Evolutionary conservation across 1,284 basidiomycete species (phyloP), one percentile per base, ranked within the genome.

Genomic region (Farysia itapuensis): DNA sequence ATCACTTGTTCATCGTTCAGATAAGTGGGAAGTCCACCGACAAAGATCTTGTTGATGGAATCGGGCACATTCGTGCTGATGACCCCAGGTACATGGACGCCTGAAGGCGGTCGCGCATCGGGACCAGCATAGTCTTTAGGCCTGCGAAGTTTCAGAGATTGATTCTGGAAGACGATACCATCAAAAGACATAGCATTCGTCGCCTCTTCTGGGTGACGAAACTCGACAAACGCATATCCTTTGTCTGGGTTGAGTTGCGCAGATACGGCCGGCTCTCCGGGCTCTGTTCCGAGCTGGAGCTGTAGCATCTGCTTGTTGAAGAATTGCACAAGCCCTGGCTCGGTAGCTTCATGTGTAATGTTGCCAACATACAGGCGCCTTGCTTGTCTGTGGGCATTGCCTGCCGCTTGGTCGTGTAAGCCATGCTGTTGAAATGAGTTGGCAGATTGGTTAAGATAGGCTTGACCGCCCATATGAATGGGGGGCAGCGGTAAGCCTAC

Each of bases 241-340:
- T 96, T 97, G 78, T 97, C 95, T 67, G 90, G 89, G 76, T 96
- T 96, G 80, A 95, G 88, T 72, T 95, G 90, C 1, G 94, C 91
- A 9, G 86, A 86, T 19, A 93, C 82, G 28, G 96, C 90, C 11
- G 94, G 89, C 60, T 93, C 91, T 29, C 61, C 67, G 13, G 57
- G 50, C 14, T 58, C 54, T 16, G 84, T 84, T 36, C 64, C 67
- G 82, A 90, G 88, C 15, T 75, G 72, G 43, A 75, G 67, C 78
- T 97, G 90, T 35, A 83, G 84, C 92, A 98, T 96, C 79, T 94
- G 90, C 46, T 82, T 81, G 74, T 96, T 97, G 84, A 97, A 95
- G 81, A 96, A 94, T 37, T 89, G 86, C 15, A 86, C 84, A 35
- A 98, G 81, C 74, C 87, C 89, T 70, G 87, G 84, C 77, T 97